These are phyloP conservation scores for Paramecium pentaurelia DNA, from an alignment of 73 alveolate genomes.

Conservation along the genomic window DNA sequence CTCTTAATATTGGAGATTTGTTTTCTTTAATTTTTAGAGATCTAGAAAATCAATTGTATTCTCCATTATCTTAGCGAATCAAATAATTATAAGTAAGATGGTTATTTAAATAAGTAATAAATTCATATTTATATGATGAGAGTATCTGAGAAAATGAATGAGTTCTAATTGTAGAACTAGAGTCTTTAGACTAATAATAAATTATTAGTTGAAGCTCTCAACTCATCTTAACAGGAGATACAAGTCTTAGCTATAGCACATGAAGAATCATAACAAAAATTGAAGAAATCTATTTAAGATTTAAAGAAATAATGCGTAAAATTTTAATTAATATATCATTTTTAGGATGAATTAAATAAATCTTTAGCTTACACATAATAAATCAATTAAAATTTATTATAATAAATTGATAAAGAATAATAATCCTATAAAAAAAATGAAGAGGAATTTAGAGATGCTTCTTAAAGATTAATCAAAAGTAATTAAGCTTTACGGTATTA, in stretches of 20 bases:
- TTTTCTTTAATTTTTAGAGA: not conserved
- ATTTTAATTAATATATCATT: not conserved
- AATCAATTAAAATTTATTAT: not conserved
- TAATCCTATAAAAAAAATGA: not conserved
- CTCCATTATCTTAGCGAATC: not conserved
- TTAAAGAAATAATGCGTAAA: slow-evolving; percentile 26
- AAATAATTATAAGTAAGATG: not conserved
- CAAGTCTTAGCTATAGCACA: not conserved
- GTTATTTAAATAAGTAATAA: not conserved
- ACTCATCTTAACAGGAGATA: not conserved
- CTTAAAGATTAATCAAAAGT: not conserved
- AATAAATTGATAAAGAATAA: not conserved
- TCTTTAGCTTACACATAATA: not conserved
- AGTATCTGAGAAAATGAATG: not conserved
- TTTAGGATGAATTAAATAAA: slow-evolving; percentile 4
- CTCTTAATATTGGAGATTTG: not conserved
- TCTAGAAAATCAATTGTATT: not conserved
- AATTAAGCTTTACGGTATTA: slow-evolving; percentile 10
- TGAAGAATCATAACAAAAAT: not conserved
- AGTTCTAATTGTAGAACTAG: not conserved
- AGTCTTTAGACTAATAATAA: not conserved
- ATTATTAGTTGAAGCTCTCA: not conserved
- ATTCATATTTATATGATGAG: not conserved
- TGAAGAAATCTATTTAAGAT: not conserved
- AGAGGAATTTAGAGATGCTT: slow-evolving; percentile 30